phyloP scores from a whole-genome alignment of 805 yeast genomes.

The Yamadazyma akitaensis region DNA sequence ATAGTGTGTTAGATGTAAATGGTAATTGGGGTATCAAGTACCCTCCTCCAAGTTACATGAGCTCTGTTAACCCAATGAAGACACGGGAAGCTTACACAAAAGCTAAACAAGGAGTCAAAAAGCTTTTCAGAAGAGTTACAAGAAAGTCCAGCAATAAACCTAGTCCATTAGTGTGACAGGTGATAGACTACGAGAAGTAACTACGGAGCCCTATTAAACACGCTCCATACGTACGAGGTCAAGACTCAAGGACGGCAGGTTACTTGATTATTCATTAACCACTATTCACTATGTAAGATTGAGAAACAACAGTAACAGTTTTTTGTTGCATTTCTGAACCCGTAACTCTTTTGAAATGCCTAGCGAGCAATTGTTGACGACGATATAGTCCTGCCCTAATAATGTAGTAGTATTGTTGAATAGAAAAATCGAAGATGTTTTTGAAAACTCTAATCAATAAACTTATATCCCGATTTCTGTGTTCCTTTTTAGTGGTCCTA shows the following conservation, averaged over 20 bases:
- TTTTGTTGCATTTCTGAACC: neutral
- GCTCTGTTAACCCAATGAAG: neutral
- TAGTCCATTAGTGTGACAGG: neutral
- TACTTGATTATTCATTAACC: too few relatives aligned
- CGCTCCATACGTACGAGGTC: too few relatives aligned
- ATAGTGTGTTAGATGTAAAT: neutral
- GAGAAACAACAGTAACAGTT: neutral
- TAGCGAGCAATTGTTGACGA: neutral
- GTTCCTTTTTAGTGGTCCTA: conserved; percentile 1
- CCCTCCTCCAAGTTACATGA: neutral
- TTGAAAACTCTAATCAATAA: conserved; percentile 2
- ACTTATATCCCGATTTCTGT: conserved; percentile 4
- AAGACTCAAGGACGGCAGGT: too few relatives aligned
- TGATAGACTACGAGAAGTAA: neutral
- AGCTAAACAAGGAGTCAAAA: neutral
- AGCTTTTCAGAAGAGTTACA: neutral
- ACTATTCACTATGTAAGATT: neutral
- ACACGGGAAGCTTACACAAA: neutral
- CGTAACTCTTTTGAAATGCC: neutral
- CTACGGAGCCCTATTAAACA: too few relatives aligned
- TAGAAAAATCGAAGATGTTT: conserved; percentile 1
- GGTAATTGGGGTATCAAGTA: neutral
- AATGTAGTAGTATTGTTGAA: neutral
- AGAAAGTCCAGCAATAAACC: neutral
- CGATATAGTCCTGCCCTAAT: neutral